phyloP scores from a whole-genome alignment of 768 basidiomycete species.

The Pulveroboletus sp. region DNA sequence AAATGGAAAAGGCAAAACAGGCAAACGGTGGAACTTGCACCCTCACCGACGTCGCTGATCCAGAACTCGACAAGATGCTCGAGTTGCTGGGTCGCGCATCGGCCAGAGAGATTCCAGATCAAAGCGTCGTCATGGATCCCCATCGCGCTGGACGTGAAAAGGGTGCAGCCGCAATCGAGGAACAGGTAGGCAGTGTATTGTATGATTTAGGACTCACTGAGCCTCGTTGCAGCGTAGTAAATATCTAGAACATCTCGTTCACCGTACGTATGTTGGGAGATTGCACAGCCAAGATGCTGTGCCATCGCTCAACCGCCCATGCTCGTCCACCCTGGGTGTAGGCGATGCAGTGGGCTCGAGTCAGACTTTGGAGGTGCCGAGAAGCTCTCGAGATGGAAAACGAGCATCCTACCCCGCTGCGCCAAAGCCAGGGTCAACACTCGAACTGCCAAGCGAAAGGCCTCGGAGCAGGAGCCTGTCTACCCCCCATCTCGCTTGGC shows the following conservation, averaged over 20 bases:
- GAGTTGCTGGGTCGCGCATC: conserved; percentile 70
- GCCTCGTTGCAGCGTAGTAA: conserved; percentile 51
- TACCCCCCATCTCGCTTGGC: conserved; percentile 58
- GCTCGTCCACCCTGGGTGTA: conserved; percentile 24
- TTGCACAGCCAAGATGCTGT: conserved; percentile 78
- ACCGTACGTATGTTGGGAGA: conserved; percentile 70
- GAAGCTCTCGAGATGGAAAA: conserved; percentile 15
- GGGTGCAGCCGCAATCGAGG: conserved; percentile 50
- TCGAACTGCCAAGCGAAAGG: conserved; percentile 22
- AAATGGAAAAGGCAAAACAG: conserved; percentile 68
- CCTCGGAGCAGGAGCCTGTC: conserved; percentile 50
- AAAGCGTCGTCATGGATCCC: conserved; percentile 64
- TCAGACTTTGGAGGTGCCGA: too few species aligned
- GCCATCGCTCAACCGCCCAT: conserved; percentile 32
- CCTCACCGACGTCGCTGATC: conserved; percentile 25
- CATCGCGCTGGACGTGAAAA: conserved; percentile 55
- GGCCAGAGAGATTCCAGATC: conserved; percentile 60
- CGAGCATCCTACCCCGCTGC: conserved; percentile 19
- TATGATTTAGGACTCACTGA: conserved; percentile 7
- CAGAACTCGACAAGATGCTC: conserved; percentile 67
- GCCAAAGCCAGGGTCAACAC: conserved; percentile 3
- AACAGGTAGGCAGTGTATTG: conserved; percentile 48
- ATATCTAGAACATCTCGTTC: conserved; percentile 70
- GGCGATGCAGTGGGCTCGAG: too few species aligned
- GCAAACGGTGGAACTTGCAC: conserved; percentile 49